These are phyloP conservation scores for Cichorium intybus DNA, from an alignment of 140 eudicot species.

Conservation along the genomic window DNA sequence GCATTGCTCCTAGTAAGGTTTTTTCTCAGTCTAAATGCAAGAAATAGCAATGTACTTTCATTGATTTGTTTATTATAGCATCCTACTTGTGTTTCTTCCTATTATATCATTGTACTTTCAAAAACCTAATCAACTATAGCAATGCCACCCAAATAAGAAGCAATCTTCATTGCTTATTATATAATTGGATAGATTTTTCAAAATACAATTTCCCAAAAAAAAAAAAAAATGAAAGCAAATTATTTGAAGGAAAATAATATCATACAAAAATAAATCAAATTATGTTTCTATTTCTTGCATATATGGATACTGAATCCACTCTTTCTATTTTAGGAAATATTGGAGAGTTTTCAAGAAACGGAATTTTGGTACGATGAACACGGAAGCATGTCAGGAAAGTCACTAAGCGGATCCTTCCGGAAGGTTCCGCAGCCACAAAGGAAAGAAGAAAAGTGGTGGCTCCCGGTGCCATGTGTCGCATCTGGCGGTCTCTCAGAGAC, in stretches of 20 bases:
- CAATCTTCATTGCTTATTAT: too few species aligned
- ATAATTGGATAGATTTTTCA: too few species aligned
- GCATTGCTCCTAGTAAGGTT: slow-evolving; percentile 75
- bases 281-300: not conserved
- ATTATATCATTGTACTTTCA: too few species aligned
- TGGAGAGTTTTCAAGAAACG: slow-evolving; percentile 76
- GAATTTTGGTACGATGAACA: slow-evolving; percentile 89
- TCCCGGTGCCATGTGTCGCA: slow-evolving; percentile 79
- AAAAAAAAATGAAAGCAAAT: not conserved
- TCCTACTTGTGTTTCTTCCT: too few species aligned
- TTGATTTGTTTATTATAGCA: too few species aligned
- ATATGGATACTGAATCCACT: not conserved
- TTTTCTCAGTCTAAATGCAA: not conserved
- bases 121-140: too few species aligned
- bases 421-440: slow-evolving; percentile 53
- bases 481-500: slow-evolving; percentile 67
- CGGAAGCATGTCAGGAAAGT: slow-evolving; percentile 66
- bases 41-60: not conserved
- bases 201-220: not conserved
- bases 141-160: too few species aligned
- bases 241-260: too few species aligned
- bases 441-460: slow-evolving; percentile 90
- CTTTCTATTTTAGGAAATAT: slow-evolving; percentile 48
- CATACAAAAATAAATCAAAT: too few species aligned
- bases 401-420: slow-evolving; percentile 61